Evolutionary conservation across 805 yeast genomes (phyloP), one percentile per base, ranked within the genome.

Genomic region (Citeromyces matritensis): DNA sequence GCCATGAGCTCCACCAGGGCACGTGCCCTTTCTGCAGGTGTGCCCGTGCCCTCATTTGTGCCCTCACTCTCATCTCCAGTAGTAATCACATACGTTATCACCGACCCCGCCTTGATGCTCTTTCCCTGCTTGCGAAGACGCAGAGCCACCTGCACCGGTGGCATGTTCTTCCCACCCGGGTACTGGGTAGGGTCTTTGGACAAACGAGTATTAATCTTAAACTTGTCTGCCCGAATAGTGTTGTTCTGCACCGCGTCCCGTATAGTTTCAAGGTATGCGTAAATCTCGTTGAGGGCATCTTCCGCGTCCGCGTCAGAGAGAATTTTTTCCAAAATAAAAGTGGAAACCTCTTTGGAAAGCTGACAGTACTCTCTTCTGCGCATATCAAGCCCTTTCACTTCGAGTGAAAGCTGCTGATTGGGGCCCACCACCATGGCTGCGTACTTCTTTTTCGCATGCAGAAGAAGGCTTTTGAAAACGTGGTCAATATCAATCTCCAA

Each of bases 371-470:
- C 99, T 63, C 99, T 83, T 53, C 98, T 85, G 47, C 71, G 75
- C 94, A 91, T 77, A 60, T 91, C 99, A 31, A 91, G 66, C 46
- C 99, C 99, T 51, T 91, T 91, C 28, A 88, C 95, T 52, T 91
- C 96, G 39, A 88, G 60, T 12, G 58, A 49, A 35, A 77, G 71
- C 8, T 69, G 67, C 8, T 84, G 79, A 25, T 59, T 58, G 36
- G 40, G 55, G 32, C 51, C 57, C 1, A 67, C 51, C 44, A 74
- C 79, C 58, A 86, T 61, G 1, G 97, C 97, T 6, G 98, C 98
- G 49, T 91, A 91, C 57, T 91, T 91, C 70, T 91, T 91, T 60
- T 91, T 91, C n/a, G 95, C 82, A 50, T 84, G 94, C 32, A 91
- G 58, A 34, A 91, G 60, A 33, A 91, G 59, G 40, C 83, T 71